Base-by-base conservation (phyloP, 495 filamentous ascomycete species). In the Coniosporium apollinis region DNA sequence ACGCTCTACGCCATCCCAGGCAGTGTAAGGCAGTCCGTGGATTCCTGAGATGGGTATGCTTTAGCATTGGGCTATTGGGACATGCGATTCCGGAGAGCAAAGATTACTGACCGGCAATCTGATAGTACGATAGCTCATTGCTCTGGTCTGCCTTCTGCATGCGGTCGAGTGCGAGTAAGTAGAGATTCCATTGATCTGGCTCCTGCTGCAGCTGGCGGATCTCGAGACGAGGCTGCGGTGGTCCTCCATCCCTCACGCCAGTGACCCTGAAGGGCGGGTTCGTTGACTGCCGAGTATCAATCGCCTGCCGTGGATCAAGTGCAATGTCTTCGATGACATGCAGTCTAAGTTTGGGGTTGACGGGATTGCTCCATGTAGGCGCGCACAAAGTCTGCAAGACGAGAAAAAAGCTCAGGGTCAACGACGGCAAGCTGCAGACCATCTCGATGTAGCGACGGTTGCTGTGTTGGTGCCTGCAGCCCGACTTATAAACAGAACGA, bases 21-120 rank as follows among this genome's bases (percentile, higher is more conserved):
- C 54, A 16, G 58, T 46, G 38, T 59, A 69, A 5, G 75, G 75
- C 34, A 65, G 59, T 14, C 75, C 75, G 52, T 80, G 75, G 44
- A 79, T 77, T 7, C 74, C 71, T 73, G 37, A 7, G 24, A 13
- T 26, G 2, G 9, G 24, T n/a, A n/a, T n/a, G n/a, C n/a, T n/a
- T n/a, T n/a, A n/a, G n/a, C n/a, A n/a, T n/a, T n/a, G n/a, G n/a
- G n/a, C n/a, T n/a, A n/a, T n/a, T n/a, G n/a, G n/a, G n/a, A n/a
- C n/a, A n/a, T n/a, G n/a, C n/a, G n/a, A n/a, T n/a, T n/a, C n/a
- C n/a, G n/a, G n/a, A n/a, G n/a, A n/a, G n/a, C n/a, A n/a, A n/a
- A n/a, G n/a, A n/a, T n/a, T 45, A 46, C 57, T 30, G 45, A 67
- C 69, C 69, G 25, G 66, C 60, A 35, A 79, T 61, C 42, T 72